Evolutionary conservation across 192 early-diverging fungal species (phyloP).

Genomic region (Podila epicladia): DNA sequence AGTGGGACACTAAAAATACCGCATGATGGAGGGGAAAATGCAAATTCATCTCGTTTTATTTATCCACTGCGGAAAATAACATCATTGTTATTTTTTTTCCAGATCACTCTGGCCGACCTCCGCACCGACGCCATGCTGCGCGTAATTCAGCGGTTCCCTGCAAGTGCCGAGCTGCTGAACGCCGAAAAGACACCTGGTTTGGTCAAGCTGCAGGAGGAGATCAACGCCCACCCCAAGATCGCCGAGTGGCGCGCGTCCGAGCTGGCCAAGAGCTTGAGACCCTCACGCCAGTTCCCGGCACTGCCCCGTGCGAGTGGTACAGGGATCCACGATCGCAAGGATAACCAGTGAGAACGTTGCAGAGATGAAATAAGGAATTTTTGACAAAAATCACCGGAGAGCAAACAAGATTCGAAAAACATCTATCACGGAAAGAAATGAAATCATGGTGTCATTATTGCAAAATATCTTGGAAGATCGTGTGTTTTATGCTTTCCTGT

Average conservation of each 20-base stretch:
- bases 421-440: too few relatives aligned
- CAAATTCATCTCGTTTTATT: neutral
- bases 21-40: too few relatives aligned
- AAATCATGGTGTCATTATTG: too few relatives aligned
- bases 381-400: too few relatives aligned
- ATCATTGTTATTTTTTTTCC: neutral
- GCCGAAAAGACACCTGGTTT: constrained; percentile 19
- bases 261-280: constrained; percentile 24
- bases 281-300: constrained; percentile 1
- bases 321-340: constrained; percentile 25
- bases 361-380: too few relatives aligned
- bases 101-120: constrained; percentile 44
- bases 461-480: too few relatives aligned
- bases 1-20: neutral
- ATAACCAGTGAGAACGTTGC: neutral
- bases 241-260: constrained; percentile 14
- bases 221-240: constrained; percentile 29
- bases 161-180: neutral
- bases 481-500: too few relatives aligned
- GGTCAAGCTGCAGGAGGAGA: constrained; percentile 16
- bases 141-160: constrained; percentile 14
- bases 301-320: neutral
- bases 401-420: too few relatives aligned
- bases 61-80: too few relatives aligned
- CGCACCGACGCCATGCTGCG: constrained; percentile 7